phyloP scores from a whole-genome alignment of 2,329 filamentous ascomycete genomes.

The Talaromyces marneffei region DNA sequence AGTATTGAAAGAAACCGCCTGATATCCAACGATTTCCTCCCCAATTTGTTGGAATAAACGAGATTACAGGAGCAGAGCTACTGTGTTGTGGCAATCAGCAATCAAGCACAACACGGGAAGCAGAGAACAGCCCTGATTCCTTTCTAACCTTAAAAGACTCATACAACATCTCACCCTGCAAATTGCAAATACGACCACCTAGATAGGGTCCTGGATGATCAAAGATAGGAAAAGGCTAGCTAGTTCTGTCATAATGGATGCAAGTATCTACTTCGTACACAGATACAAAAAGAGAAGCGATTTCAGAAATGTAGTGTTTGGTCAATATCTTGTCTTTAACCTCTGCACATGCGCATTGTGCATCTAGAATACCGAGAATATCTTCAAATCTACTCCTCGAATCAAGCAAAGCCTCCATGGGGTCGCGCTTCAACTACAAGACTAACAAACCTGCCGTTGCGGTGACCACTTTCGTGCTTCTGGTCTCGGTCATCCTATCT shows the following conservation, averaged over 20 bases:
- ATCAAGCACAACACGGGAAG: neutral
- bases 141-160: constrained; percentile 5
- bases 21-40: constrained; percentile 4
- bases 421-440: constrained; percentile 20
- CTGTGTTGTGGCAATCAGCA: constrained; percentile 4
- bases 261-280: constrained; percentile 6
- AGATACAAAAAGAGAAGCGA: constrained; percentile 3
- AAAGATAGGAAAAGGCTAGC: constrained; percentile 5
- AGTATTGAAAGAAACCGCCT: constrained; percentile 8
- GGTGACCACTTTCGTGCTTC: constrained; percentile 20
- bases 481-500: constrained; percentile 19
- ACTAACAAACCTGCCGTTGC: constrained; percentile 21
- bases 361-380: constrained; percentile 9
- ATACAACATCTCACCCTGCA: constrained; percentile 3
- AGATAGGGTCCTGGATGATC: neutral
- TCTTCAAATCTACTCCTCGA: neutral
- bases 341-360: constrained; percentile 1
- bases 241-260: constrained; percentile 3
- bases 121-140: neutral
- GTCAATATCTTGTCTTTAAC: constrained; percentile 8
- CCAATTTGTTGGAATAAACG: neutral
- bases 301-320: constrained; percentile 4
- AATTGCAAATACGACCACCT: constrained; percentile 3
- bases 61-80: neutral
- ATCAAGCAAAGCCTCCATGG: constrained; percentile 15